phyloP scores from a whole-genome alignment of 2,329 filamentous ascomycete species.

The Phaeoacremonium minimum region DNA sequence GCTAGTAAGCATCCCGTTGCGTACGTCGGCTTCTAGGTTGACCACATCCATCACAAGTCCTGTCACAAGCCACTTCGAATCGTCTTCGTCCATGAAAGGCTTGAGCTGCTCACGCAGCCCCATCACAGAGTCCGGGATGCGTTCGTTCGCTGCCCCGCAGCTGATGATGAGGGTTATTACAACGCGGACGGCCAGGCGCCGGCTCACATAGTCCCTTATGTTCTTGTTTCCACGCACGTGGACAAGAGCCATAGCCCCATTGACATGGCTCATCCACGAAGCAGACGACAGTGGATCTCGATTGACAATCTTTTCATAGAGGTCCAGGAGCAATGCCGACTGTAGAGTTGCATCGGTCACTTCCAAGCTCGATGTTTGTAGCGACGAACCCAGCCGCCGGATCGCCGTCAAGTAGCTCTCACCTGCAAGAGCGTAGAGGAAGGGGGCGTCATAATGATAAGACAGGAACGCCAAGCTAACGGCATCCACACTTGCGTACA shows the following conservation, averaged over 20 bases:
- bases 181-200: constrained; percentile 2
- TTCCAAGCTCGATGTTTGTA: constrained; percentile 5
- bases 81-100: constrained; percentile 4
- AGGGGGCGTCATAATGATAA: neutral
- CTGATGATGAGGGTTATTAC: constrained; percentile 8
- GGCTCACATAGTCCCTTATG: constrained; percentile 8
- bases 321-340: constrained; percentile 18
- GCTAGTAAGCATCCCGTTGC: constrained; percentile 4
- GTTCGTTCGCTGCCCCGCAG: constrained; percentile 5
- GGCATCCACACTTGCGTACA: constrained; percentile 17
- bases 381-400: constrained; percentile 3
- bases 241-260: constrained; percentile 14
- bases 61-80: constrained; percentile 15
- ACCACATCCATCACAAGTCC: constrained; percentile 10
- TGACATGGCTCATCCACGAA: constrained; percentile 15
- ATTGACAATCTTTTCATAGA: constrained; percentile 19
- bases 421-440: neutral
- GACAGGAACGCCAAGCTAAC: constrained; percentile 15
- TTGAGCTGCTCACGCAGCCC: constrained; percentile 3
- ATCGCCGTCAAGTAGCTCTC: constrained; percentile 6
- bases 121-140: constrained; percentile 5
- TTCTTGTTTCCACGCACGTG: constrained; percentile 8
- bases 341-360: constrained; percentile 13
- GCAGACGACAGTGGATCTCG: constrained; percentile 4
- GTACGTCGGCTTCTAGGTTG: constrained; percentile 11